Evolutionary conservation across 2,329 filamentous ascomycete species (phyloP), one percentile per base, ranked within the genome.

Genomic region (Penicillium occitanis): DNA sequence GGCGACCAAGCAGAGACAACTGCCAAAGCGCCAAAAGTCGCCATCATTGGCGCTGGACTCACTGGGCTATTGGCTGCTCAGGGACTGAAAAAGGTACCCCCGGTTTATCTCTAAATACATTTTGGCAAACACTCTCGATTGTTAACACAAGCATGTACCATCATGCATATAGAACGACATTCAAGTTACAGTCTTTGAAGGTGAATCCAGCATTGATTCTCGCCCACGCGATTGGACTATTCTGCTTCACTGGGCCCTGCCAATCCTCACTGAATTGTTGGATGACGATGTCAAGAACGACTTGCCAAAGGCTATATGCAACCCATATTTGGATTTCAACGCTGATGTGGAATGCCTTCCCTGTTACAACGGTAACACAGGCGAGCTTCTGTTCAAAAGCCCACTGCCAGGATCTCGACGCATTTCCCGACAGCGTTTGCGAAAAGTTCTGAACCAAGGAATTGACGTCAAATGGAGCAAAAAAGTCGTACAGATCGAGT

Each of bases 31-130:
- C 50, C 62, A 25, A 64, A 44, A 50, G 57, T 65, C 19, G 63
- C 55, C 17, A 61, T 65, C 13, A 22, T 65, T 48, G 63, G 63
- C 4, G 57, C 63, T 28, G 63, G 63, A 17, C 46, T 65, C 10
- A 65, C 63, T 11, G 63, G 63, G n/a, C 17, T 65, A 33, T 46
- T 65, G 46, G 63, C 46, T 55, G 63, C 63, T n/a, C 63, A 65
- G 8, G 63, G 63, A 19, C 63, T 65, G 14, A 55, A 11, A 10
- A 65, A 65, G 63, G 63, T 65, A 63, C 35, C 2, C 11, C 35
- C 59, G 3, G 42, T 50, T 25, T 19, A 40, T n/a, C 5, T 17
- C 13, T 17, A 7, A 61, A 37, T 13, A 4, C 25, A 3, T 11
- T 5, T 4, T 10, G 5, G 22, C 25, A 48, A 19, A 22, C 17